phyloP scores from a whole-genome alignment of 78 protist species.

The Dictyostelium purpureum region DNA sequence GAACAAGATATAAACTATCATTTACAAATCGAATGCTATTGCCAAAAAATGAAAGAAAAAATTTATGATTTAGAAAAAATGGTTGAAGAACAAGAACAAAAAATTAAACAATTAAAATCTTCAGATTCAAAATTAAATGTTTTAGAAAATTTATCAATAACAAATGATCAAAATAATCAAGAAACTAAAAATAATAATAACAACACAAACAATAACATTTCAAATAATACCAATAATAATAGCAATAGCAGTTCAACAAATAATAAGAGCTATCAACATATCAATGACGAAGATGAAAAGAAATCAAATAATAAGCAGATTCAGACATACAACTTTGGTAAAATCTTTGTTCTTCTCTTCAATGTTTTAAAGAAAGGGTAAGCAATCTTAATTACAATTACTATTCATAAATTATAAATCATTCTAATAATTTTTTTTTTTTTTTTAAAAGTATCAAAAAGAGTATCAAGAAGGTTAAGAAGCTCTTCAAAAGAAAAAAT shows the following conservation, averaged over 20 bases:
- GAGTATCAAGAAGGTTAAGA: neutral
- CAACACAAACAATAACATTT: neutral
- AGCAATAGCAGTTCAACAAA: neutral
- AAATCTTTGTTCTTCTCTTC: neutral
- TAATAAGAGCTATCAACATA: neutral
- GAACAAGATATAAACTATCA: constrained; percentile 41
- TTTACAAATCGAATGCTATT: constrained; percentile 27
- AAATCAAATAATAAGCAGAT: neutral
- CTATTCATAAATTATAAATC: neutral
- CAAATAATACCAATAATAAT: neutral
- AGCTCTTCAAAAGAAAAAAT: neutral
- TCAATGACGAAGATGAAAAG: neutral
- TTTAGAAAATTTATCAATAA: neutral
- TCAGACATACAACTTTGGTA: neutral
- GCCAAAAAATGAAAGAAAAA: constrained; percentile 30
- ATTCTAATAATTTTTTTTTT: neutral
- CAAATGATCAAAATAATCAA: neutral
- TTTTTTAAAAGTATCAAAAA: neutral
- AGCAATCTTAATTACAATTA: neutral
- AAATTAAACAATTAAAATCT: neutral
- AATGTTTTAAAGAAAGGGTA: neutral
- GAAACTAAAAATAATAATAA: neutral
- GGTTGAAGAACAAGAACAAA: constrained; percentile 28
- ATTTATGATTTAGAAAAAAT: neutral
- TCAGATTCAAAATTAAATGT: neutral